Conservation (phyloP, 176 grass and related monocot genomes). For the Aegilops longissima region DNA sequence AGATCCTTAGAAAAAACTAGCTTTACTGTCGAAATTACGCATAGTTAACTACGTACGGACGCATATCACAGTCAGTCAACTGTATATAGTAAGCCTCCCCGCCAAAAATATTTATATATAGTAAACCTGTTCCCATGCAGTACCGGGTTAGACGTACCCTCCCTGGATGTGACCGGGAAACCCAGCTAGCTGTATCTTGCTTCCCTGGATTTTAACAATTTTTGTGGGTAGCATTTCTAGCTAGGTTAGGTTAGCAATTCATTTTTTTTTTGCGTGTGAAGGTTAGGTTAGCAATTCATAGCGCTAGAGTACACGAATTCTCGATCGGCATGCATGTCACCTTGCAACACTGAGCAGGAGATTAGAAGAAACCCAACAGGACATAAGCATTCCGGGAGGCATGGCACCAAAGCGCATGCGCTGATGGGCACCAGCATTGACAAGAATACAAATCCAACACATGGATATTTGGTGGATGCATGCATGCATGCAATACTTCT, state of each 20-base stretch:
- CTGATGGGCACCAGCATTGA: not conserved
- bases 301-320: not conserved
- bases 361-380: not conserved
- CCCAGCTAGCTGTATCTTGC: not conserved
- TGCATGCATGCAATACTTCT: not conserved
- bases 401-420: not conserved
- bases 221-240: not conserved
- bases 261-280: no score
- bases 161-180: slow-evolving; percentile 21
- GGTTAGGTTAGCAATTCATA: no score
- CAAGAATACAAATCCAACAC: no score
- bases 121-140: not conserved
- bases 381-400: not conserved
- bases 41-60: not conserved
- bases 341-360: not conserved
- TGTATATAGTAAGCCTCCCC: not conserved
- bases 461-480: no score
- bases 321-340: not conserved
- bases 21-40: not conserved
- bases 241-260: no score
- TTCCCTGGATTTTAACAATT: not conserved
- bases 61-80: not conserved
- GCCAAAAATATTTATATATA: no score
- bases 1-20: no score
- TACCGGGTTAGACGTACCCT: not conserved